phyloP scores from a whole-genome alignment of 768 basidiomycete genomes.

The Naematelia encephala region DNA sequence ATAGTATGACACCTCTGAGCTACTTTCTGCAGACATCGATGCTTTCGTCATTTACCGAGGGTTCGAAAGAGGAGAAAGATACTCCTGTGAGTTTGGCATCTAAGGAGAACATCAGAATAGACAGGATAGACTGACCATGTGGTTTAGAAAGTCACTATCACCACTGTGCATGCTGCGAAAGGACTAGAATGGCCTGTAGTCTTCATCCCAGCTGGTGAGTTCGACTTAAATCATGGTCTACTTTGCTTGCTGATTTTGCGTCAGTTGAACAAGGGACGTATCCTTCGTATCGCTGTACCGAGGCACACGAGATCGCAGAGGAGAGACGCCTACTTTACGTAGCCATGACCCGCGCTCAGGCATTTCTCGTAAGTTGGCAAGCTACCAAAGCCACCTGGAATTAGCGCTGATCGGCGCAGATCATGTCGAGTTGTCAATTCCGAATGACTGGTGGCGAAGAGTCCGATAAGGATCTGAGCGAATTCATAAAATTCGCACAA shows the following conservation, averaged over 20 bases:
- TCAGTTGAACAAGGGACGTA: slow-evolving; percentile 70
- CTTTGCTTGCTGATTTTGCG: slow-evolving; percentile 9
- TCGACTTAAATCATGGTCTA: not conserved
- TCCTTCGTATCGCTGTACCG: slow-evolving; percentile 62
- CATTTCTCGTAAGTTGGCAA: slow-evolving; percentile 56
- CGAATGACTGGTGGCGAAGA: slow-evolving; percentile 56
- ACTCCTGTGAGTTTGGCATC: not conserved
- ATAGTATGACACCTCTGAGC: slow-evolving; percentile 60
- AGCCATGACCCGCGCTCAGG: slow-evolving; percentile 80
- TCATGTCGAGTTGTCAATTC: slow-evolving; percentile 38
- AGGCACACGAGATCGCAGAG: slow-evolving; percentile 69
- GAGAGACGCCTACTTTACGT: slow-evolving; percentile 83
- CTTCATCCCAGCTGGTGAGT: slow-evolving; percentile 54
- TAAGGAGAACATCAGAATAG: slow-evolving; percentile 1
- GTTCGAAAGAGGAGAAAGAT: slow-evolving; percentile 56
- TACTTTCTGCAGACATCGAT: slow-evolving; percentile 74
- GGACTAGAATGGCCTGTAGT: slow-evolving; percentile 91
- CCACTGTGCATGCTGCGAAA: slow-evolving; percentile 86
- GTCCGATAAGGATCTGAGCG: slow-evolving; percentile 58
- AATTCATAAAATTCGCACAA: slow-evolving; percentile 58
- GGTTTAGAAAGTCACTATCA: slow-evolving; percentile 70
- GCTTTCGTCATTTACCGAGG: slow-evolving; percentile 75
- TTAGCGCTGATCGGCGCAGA: slow-evolving; percentile 18
- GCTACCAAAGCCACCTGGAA: too few relatives aligned
- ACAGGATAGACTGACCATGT: slow-evolving; percentile 2